Evolutionary conservation across 2,329 filamentous ascomycete genomes (phyloP).

Genomic region (Cordyceps militaris): DNA sequence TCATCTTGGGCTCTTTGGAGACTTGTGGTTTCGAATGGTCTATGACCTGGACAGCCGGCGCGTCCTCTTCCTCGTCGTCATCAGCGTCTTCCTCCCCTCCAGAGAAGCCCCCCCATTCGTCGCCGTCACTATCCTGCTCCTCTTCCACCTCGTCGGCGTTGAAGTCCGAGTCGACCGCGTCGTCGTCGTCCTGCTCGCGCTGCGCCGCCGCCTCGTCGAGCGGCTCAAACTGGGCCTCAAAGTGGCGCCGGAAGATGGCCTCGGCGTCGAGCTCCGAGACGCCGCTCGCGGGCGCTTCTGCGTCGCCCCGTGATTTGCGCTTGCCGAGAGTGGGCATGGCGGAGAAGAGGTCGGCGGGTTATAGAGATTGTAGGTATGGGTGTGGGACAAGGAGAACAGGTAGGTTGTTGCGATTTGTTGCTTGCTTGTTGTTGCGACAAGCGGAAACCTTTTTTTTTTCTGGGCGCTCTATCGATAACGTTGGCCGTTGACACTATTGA

Average conservation of each 20-base stretch:
- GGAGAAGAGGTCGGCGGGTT: background rate
- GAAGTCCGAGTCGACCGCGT: conserved; percentile 26
- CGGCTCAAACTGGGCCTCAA: conserved; percentile 82
- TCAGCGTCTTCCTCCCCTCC: conserved; percentile 17
- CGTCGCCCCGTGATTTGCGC: conserved; percentile 30
- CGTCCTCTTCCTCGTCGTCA: conserved; percentile 11
- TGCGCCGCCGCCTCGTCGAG: conserved; percentile 40
- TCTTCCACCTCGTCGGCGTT: conserved; percentile 29
- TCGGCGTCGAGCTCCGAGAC: conserved; percentile 49
- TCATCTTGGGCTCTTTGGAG: conserved; percentile 39
- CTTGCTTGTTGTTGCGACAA: no score
- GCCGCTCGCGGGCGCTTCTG: background rate
- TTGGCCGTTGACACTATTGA: no score
- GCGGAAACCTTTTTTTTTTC: background rate
- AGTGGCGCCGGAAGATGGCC: conserved; percentile 73
- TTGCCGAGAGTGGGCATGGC: conserved; percentile 43
- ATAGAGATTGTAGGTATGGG: background rate
- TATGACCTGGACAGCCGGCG: conserved; percentile 49
- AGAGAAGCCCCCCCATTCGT: conserved; percentile 19
- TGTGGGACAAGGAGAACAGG: background rate
- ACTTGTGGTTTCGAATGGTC: conserved; percentile 44
- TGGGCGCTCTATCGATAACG: background rate
- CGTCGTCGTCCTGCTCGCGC: conserved; percentile 22
- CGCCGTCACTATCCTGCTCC: conserved; percentile 23
- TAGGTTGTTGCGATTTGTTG: background rate